phyloP scores from a whole-genome alignment of 805 yeast species.

The Nematodospora valgi region DNA sequence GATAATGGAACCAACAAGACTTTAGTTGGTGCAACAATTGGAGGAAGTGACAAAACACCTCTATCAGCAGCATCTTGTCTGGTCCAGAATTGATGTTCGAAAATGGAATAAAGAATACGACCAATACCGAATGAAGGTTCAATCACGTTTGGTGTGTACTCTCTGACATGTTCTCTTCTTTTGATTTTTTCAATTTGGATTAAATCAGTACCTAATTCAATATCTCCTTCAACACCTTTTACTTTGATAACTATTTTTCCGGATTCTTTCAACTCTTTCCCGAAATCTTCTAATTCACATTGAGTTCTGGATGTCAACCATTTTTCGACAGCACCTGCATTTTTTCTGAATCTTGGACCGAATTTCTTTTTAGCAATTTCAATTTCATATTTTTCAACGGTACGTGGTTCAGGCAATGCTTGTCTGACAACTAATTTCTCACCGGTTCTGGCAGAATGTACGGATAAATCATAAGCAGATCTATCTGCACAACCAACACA shows the following conservation, averaged over 20 bases:
- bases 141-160: constrained; percentile 93
- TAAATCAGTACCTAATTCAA: constrained; percentile 71
- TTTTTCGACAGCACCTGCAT: constrained; percentile 87
- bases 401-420: constrained; percentile 77
- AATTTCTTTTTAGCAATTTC: constrained; percentile 91
- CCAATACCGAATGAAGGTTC: constrained; percentile 99
- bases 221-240: constrained; percentile 58
- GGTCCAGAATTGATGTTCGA: constrained; percentile 94
- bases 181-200: constrained; percentile 74
- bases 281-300: constrained; percentile 76
- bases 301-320: constrained; percentile 76
- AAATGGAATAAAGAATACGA: constrained; percentile 86
- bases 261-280: constrained; percentile 58
- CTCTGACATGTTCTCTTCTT: constrained; percentile 87
- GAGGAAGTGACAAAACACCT: constrained; percentile 84
- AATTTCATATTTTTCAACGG: constrained; percentile 79
- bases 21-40: constrained; percentile 96
- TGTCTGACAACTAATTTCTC: constrained; percentile 94
- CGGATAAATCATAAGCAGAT: constrained; percentile 95
- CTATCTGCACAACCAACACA: constrained; percentile 99
- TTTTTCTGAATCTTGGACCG: constrained; percentile 97
- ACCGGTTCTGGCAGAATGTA: constrained; percentile 91
- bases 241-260: constrained; percentile 66
- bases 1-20: constrained; percentile 94
- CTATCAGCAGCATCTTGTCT: constrained; percentile 90